Conservation (phyloP, 2,329 filamentous ascomycete species). For the Whalleya microplaca region DNA sequence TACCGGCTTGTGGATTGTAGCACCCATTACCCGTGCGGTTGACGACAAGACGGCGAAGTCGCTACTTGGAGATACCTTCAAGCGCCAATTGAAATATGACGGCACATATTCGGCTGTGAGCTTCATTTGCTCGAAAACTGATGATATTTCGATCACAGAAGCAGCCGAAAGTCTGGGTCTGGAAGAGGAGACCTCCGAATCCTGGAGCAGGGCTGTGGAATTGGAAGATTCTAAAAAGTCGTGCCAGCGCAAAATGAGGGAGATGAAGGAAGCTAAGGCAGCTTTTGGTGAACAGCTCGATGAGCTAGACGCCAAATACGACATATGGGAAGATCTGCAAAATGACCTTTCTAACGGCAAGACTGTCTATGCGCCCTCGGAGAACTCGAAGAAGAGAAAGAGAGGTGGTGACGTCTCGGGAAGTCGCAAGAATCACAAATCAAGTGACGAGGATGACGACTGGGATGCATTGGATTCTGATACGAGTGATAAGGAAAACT, state of each 20-base stretch:
- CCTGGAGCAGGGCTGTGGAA: constrained; percentile 35
- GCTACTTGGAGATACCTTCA: constrained; percentile 60
- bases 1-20: constrained; percentile 63
- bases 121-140: constrained; percentile 52
- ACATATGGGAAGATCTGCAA: constrained; percentile 29
- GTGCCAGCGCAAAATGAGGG: constrained; percentile 19
- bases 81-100: constrained; percentile 62
- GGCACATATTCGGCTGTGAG: constrained; percentile 56
- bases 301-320: constrained; percentile 45
- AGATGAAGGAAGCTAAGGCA: constrained; percentile 39
- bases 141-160: constrained; percentile 55
- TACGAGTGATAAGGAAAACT: constrained; percentile 33
- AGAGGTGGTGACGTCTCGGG: constrained; percentile 20
- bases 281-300: constrained; percentile 38
- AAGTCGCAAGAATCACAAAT: constrained; percentile 16
- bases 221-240: constrained; percentile 18
- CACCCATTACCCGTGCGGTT: constrained; percentile 62
- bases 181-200: constrained; percentile 41
- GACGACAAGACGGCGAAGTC: constrained; percentile 64
- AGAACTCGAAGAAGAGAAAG: constrained; percentile 47
- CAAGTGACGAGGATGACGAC: constrained; percentile 23
- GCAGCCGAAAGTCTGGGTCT: constrained; percentile 41
- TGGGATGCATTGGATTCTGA: constrained; percentile 35
- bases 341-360: constrained; percentile 44
- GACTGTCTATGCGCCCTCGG: constrained; percentile 35